Percentiles rank a stretch among this genome's conserved stretches.
phyloP scores from a whole-genome alignment of 371 early-diverging fungal genomes.

The Circinella minor region DNA sequence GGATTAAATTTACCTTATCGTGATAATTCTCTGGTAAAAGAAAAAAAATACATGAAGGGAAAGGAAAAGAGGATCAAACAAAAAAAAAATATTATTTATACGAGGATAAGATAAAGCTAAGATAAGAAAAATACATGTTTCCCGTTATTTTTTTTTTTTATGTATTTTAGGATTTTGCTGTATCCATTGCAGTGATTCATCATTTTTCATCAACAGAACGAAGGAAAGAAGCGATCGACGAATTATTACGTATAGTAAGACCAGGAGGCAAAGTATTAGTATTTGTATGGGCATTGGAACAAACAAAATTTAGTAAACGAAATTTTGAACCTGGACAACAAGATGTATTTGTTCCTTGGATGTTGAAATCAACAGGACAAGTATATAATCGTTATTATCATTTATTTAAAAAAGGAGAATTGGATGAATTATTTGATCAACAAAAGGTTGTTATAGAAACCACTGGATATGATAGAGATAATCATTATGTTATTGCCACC shows the following conservation, averaged over 20 bases:
- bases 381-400: conserved; percentile 90
- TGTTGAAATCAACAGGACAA: conserved; percentile 36
- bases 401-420: conserved; percentile 87
- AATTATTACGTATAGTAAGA: conserved; percentile 75
- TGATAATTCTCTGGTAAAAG: conserved; percentile 67
- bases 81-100: not conserved
- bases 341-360: conserved; percentile 97
- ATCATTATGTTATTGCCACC: conserved; percentile 81
- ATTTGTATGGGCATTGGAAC: conserved; percentile 98
- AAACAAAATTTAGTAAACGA: conserved; percentile 68
- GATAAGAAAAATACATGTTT: not conserved
- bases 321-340: conserved; percentile 81
- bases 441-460: conserved; percentile 40
- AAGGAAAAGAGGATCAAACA: not conserved
- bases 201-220: conserved; percentile 88
- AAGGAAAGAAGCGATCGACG: conserved; percentile 74
- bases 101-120: not conserved
- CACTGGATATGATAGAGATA: conserved; percentile 91
- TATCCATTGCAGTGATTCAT: conserved; percentile 97
- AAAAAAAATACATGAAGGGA: no score
- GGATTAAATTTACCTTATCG: conserved; percentile 82
- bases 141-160: no score
- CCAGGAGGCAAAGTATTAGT: conserved; percentile 80
- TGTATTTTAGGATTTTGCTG: conserved; percentile 77
- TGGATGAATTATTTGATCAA: conserved; percentile 66